A percentile compares a stretch with the other conserved stretches of the same genome.
phyloP scores from a whole-genome alignment of 1,284 basidiomycete genomes.

The Phlebopus sp. region DNA sequence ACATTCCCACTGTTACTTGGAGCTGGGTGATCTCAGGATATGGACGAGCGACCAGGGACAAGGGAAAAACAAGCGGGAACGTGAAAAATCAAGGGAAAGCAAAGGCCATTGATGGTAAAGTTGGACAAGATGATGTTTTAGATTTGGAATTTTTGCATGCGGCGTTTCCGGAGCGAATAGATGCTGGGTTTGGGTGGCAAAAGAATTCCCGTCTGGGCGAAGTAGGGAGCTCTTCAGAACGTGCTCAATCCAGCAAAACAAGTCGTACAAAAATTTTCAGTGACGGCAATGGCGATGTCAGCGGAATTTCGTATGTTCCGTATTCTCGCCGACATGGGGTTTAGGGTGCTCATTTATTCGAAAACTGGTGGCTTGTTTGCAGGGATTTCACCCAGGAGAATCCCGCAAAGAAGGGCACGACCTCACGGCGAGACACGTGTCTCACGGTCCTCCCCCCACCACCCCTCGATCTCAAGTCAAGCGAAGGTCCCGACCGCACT shows the following conservation, averaged over 20 bases:
- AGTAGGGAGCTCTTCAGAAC: background rate
- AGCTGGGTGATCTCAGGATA: slow-evolving; percentile 46
- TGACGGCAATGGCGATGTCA: slow-evolving; percentile 30
- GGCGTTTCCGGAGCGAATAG: slow-evolving; percentile 46
- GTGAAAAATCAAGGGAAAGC: background rate
- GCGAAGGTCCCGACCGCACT: slow-evolving; percentile 5
- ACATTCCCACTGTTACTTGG: slow-evolving; percentile 64
- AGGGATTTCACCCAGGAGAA: slow-evolving; percentile 37
- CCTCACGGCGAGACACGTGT: background rate
- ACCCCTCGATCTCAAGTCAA: slow-evolving; percentile 22
- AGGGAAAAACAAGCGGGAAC: background rate
- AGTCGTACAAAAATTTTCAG: slow-evolving; percentile 7
- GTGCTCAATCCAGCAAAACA: background rate
- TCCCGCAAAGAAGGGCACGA: background rate
- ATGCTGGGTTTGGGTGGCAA: slow-evolving; percentile 37
- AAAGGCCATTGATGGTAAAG: background rate
- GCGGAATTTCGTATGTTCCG: slow-evolving; percentile 39
- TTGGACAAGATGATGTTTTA: slow-evolving; percentile 16
- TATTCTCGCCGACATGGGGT: background rate
- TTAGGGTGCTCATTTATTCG: background rate
- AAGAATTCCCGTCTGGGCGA: slow-evolving; percentile 3
- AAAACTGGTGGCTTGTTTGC: slow-evolving; percentile 3
- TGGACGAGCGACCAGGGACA: slow-evolving; percentile 9
- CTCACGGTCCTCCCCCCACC: slow-evolving; percentile 25
- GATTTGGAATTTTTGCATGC: slow-evolving; percentile 44